Base-by-base conservation (phyloP, 2,329 filamentous ascomycete genomes). In the Stenocarpella maydis region DNA sequence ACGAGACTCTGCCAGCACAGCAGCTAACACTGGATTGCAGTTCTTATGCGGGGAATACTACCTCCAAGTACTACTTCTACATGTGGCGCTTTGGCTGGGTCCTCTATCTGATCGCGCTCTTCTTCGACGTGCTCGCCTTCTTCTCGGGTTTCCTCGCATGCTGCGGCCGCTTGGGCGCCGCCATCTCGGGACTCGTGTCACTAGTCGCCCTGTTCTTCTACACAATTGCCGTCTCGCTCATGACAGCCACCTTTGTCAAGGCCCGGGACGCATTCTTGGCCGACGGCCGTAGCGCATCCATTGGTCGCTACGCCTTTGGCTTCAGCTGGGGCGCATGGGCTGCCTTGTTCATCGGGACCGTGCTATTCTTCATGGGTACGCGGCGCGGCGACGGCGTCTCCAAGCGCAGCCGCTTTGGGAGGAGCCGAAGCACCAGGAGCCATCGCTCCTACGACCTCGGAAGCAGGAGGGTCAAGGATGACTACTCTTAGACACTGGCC, bases 61-160 rank as follows among this genome's bases (percentile, higher is more conserved):
- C 89, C 7, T 86, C 85, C 72, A 78, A 72, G 26, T 81, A 82
- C 72, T 97, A 90, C 84, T 98, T 87, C 83, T 93, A 94, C 81
- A 86, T 96, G 77, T 97, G 94, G 83, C 89, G 95, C 49, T 97
- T 98, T 83, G 92, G 93, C 80, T 98, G 95, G 88, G 93, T 95
- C 45, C 96, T 97, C 81, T 92, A 92, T 83, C 84, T 98, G 68
- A 91, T 98, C 73, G 89, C 90, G 21, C 87, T 98, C 45, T 90
- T 97, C 84, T 96, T 97, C 79, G 88, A 88, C 72, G 85, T 88
- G 58, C 68, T 89, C 31, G 88, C 91, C 71, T 89, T 95, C 77
- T 87, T 94, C 79, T 81, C 86, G 14, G 88, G 90, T 72, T 84
- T 94, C 71, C 80, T 94, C 19, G 91, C 92, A 19, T 89, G 91